phyloP scores from a whole-genome alignment of 2,329 filamentous ascomycete genomes.

The Domatiomyces catenatus region DNA sequence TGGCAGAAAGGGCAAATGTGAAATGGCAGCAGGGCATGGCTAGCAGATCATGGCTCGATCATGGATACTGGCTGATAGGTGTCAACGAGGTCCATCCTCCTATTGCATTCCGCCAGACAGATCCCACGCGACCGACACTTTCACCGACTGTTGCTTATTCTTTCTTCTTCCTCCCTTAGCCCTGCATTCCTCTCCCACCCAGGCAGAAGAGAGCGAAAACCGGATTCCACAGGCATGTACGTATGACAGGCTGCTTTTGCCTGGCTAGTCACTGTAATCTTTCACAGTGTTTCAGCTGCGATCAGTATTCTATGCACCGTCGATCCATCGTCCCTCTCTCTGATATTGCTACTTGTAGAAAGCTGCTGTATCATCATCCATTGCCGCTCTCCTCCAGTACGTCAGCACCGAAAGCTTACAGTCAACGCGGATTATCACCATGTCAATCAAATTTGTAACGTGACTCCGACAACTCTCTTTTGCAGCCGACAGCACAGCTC shows the following conservation, averaged over 20 bases:
- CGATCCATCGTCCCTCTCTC: background rate
- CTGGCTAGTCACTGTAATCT: background rate
- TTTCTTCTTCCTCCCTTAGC: background rate
- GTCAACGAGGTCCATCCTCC: background rate
- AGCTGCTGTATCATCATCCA: background rate
- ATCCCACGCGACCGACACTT: background rate
- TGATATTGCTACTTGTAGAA: background rate
- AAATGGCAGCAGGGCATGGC: background rate
- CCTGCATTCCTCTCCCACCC: background rate
- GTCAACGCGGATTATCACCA: background rate
- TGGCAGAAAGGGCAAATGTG: background rate
- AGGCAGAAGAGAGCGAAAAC: background rate
- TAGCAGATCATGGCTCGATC: background rate
- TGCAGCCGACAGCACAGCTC: background rate
- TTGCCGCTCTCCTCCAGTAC: background rate
- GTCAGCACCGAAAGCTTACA: background rate
- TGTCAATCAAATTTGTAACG: background rate
- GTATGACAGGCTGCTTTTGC: background rate
- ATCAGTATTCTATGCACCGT: background rate
- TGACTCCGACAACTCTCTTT: background rate
- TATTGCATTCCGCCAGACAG: background rate
- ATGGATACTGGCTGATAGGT: background rate
- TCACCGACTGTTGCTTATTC: background rate
- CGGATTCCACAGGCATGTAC: background rate
- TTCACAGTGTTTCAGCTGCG: background rate